Evolutionary conservation across 192 early-diverging fungal genomes (phyloP).

Genomic region (Podila horticola): DNA sequence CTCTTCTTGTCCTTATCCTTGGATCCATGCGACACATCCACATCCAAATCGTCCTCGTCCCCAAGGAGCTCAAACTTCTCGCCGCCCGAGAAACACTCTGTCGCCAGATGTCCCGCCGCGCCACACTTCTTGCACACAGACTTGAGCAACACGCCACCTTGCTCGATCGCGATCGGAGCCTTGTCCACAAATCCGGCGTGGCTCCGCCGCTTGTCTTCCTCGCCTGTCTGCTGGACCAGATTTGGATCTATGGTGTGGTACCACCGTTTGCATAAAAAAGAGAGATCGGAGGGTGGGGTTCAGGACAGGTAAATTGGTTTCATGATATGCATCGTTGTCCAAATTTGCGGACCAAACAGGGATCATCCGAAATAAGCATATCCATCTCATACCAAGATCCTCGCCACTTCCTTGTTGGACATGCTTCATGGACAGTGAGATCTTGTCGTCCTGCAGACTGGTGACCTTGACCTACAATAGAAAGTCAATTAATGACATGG

Average conservation of each 20-base stretch:
- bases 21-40: background rate
- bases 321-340: background rate
- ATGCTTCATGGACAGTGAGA: slow-evolving; percentile 58
- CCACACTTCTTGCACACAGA: slow-evolving; percentile 55
- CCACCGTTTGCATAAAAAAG: no score
- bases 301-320: background rate
- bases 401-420: slow-evolving; percentile 52
- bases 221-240: slow-evolving; percentile 38
- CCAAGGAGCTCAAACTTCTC: slow-evolving; percentile 49
- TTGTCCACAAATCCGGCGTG: slow-evolving; percentile 46
- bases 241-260: slow-evolving; percentile 30
- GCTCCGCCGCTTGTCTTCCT: slow-evolving; percentile 34
- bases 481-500: background rate
- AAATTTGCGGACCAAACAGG: background rate
- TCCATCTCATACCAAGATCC: slow-evolving; percentile 40
- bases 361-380: background rate
- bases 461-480: slow-evolving; percentile 50
- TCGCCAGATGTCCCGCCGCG: slow-evolving; percentile 51
- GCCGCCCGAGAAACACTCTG: slow-evolving; percentile 35
- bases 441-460: slow-evolving; percentile 51
- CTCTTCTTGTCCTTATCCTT: slow-evolving; percentile 60
- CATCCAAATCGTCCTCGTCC: slow-evolving; percentile 28
- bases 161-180: slow-evolving; percentile 48
- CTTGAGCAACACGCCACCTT: slow-evolving; percentile 49
- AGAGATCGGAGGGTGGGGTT: background rate